Base-by-base conservation (phyloP, 176 grass and related monocot species). In the Cenchrus fungigraminus region DNA sequence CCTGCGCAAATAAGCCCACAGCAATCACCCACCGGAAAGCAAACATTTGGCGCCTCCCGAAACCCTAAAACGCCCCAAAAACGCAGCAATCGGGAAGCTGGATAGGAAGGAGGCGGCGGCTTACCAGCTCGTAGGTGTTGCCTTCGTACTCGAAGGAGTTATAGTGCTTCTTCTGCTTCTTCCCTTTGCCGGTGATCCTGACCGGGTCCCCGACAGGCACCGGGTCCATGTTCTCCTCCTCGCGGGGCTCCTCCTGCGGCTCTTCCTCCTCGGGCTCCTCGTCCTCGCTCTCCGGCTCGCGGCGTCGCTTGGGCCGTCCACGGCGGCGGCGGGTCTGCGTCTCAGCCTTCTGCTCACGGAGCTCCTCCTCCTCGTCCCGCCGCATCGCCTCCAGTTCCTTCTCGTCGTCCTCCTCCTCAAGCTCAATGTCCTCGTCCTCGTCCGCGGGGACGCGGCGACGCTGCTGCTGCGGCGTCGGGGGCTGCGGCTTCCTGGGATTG, bases 61-160 rank as follows among this genome's bases (percentile, higher is more conserved):
- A 86, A 75, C 22, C 61, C 68, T 37, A 88, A 85, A 88, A 83
- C 70, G 50, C 50, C 50, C 22, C 12, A 73, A 17, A 17, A 50
- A 20, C 9, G 34, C 12, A 77, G 6, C 60, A 40, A 59, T 20
- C 58, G 12, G 12, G 52, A 74, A 59, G 42, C 1, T 37, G 43
- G 43, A 28, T 67, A 34, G 12, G 60, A 20, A 64, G 62, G 54
- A 45, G 55, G 55, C 12, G 52, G 67, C 37, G 6, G 53, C 78
- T 83, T 89, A 98, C 96, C 9, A 96, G 89, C 70, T 96, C 91
- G 40, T 94, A 99, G 4, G 84, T 86, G 85, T 99, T 96, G 13
- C 93, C 91, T 65, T 99, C 97, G 74, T 91, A 96, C 84, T 96
- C 93, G 61, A 99, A 99, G 45, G 93, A 96, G 54, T 75, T 3